phyloP scores from a whole-genome alignment of 306 rosid genomes.

The Lathyrus oleraceus region DNA sequence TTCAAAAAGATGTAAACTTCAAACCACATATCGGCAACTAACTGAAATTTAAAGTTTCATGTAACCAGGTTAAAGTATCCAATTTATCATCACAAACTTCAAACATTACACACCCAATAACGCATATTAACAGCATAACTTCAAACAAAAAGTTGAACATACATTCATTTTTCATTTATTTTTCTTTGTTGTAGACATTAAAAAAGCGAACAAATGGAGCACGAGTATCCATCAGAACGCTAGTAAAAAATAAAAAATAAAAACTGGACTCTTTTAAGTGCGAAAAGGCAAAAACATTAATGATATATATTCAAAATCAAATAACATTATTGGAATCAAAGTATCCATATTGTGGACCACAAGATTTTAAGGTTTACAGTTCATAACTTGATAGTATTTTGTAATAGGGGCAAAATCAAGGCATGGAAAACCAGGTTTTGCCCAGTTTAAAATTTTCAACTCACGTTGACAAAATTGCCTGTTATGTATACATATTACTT shows the following conservation, averaged over 20 bases:
- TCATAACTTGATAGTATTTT: background rate
- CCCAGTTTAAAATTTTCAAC: constrained; percentile 19
- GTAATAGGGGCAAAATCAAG: background rate
- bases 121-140: constrained; percentile 12
- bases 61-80: background rate
- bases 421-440: background rate
- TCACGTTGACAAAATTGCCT: background rate
- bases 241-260: too few species aligned
- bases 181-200: too few species aligned
- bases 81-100: constrained; percentile 1
- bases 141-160: constrained; percentile 4
- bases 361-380: background rate
- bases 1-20: background rate
- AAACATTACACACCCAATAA: constrained; percentile 6
- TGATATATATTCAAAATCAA: too few species aligned
- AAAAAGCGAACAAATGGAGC: too few species aligned
- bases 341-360: background rate
- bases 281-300: too few species aligned
- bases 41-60: constrained; percentile 20
- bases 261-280: too few species aligned
- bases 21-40: constrained; percentile 10
- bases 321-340: too few species aligned
- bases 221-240: too few species aligned
- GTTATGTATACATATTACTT: constrained; percentile 5
- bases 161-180: too few species aligned